Evolutionary conservation across 2,329 filamentous ascomycete species (phyloP).

Genomic region (Paracorniculantispora psalliotae): DNA sequence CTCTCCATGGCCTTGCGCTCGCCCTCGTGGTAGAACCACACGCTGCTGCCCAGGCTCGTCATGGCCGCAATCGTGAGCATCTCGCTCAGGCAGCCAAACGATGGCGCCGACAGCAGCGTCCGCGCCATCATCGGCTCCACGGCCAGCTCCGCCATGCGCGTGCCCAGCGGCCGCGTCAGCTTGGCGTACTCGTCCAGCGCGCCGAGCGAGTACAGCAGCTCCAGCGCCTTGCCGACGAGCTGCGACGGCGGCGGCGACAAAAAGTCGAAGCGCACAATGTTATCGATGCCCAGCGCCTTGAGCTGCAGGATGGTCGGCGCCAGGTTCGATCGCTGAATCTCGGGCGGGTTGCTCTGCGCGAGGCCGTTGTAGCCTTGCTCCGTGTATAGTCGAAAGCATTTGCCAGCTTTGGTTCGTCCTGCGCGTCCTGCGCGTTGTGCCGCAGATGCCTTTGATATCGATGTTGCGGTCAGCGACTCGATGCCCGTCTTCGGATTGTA

Average conservation of each 20-base stretch:
- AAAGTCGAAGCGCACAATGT: slow-evolving; percentile 86
- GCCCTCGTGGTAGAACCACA: slow-evolving; percentile 78
- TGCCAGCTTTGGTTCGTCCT: slow-evolving; percentile 82
- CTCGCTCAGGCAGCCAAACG: slow-evolving; percentile 76
- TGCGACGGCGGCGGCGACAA: slow-evolving; percentile 80
- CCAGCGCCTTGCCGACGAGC: slow-evolving; percentile 78
- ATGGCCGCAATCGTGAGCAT: slow-evolving; percentile 91
- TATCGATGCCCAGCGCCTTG: slow-evolving; percentile 92
- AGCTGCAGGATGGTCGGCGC: slow-evolving; percentile 85
- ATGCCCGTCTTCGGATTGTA: slow-evolving; percentile 84
- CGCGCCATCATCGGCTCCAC: slow-evolving; percentile 96
- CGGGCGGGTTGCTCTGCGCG: slow-evolving; percentile 70
- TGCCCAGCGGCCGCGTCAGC: slow-evolving; percentile 81
- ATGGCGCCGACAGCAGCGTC: slow-evolving; percentile 68
- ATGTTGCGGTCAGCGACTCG: slow-evolving; percentile 75
- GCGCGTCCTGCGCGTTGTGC: slow-evolving; percentile 86
- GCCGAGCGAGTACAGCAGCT: slow-evolving; percentile 80
- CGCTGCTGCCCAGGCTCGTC: slow-evolving; percentile 75
- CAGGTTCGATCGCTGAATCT: slow-evolving; percentile 88
- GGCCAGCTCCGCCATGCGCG: slow-evolving; percentile 86
- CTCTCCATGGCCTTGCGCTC: slow-evolving; percentile 72
- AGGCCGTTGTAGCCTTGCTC: slow-evolving; percentile 64
- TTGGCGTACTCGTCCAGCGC: slow-evolving; percentile 87
- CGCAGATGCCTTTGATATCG: slow-evolving; percentile 88
- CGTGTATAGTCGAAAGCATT: slow-evolving; percentile 91